Percentiles rank a stretch among this genome's conserved stretches.
Evolutionary conservation across 192 early-diverging fungal species (phyloP).

Genomic region (Coemansia guatemalensis): DNA sequence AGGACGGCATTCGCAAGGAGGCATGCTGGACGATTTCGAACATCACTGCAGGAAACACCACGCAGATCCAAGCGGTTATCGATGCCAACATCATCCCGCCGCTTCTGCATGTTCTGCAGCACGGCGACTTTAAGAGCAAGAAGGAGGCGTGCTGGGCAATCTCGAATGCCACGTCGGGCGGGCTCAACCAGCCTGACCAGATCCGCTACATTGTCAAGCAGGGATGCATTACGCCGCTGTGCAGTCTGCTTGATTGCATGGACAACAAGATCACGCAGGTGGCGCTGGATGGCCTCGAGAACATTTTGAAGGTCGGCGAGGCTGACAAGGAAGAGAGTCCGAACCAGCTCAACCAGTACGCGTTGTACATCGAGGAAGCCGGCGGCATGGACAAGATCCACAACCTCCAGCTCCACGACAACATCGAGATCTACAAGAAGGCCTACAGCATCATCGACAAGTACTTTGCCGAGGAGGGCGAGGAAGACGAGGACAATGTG

Average conservation of each 20-base stretch:
- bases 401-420: conserved; percentile 91
- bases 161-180: conserved; percentile 96
- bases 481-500: conserved; percentile 63
- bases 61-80: conserved; percentile 94
- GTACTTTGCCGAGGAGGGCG: conserved; percentile 90
- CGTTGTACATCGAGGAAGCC: conserved; percentile 87
- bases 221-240: conserved; percentile 93
- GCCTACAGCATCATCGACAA: conserved; percentile 93
- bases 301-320: conserved; percentile 96
- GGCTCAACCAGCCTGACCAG: conserved; percentile 86
- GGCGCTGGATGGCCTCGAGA: conserved; percentile 96
- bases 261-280: conserved; percentile 98
- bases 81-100: conserved; percentile 94
- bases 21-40: conserved; percentile 99
- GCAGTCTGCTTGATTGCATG: conserved; percentile 85
- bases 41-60: conserved; percentile 93
- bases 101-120: conserved; percentile 78
- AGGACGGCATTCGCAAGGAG: conserved; percentile 97
- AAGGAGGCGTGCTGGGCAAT: conserved; percentile 99
- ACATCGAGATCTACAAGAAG: conserved; percentile 96
- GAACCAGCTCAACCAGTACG: conserved; percentile 76
- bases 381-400: conserved; percentile 97
- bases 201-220: conserved; percentile 91
- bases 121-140: conserved; percentile 97
- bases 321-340: conserved; percentile 64